These are phyloP conservation scores for Phalaenopsis hybrid DNA, from an alignment of 116 monocot species.

Conservation along the genomic window DNA sequence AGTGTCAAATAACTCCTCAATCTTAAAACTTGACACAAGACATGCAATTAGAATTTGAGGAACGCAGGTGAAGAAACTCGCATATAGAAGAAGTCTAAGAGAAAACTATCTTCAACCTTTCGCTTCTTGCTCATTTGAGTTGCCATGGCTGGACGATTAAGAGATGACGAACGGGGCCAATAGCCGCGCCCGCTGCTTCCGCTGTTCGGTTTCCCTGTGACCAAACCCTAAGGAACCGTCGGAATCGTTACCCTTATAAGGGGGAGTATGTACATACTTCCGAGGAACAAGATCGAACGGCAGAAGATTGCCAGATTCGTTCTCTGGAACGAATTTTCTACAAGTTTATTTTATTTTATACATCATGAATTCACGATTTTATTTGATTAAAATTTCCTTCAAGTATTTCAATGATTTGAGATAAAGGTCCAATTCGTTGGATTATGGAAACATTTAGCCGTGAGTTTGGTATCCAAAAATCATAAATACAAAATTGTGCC, in stretches of 20 bases:
- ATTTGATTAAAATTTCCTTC: too few species aligned
- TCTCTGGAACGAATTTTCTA: too few species aligned
- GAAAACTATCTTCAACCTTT: constrained; percentile 20
- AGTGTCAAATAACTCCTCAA: too few species aligned
- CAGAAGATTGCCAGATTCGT: not conserved
- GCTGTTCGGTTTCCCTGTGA: not conserved
- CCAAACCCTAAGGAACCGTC: not conserved
- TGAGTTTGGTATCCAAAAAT: too few species aligned
- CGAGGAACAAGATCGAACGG: not conserved
- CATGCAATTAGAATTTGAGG: too few species aligned
- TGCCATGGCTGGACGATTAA: constrained; percentile 19
- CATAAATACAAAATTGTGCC: too few species aligned
- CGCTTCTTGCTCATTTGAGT: constrained; percentile 61
- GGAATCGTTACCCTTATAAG: not conserved
- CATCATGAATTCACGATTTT: too few species aligned
- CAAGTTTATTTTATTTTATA: too few species aligned
- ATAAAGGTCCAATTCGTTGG: too few species aligned
- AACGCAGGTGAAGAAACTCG: not conserved
- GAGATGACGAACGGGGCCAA: not conserved
- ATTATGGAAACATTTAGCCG: too few species aligned
- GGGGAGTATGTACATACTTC: not conserved
- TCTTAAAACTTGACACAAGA: too few species aligned
- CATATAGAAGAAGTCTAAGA: not conserved
- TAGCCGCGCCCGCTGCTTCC: not conserved
- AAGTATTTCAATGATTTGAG: too few species aligned